These are phyloP conservation scores for Tetrahymena malaccensis DNA, from an alignment of 73 alveolate genomes.

Conservation along the genomic window DNA sequence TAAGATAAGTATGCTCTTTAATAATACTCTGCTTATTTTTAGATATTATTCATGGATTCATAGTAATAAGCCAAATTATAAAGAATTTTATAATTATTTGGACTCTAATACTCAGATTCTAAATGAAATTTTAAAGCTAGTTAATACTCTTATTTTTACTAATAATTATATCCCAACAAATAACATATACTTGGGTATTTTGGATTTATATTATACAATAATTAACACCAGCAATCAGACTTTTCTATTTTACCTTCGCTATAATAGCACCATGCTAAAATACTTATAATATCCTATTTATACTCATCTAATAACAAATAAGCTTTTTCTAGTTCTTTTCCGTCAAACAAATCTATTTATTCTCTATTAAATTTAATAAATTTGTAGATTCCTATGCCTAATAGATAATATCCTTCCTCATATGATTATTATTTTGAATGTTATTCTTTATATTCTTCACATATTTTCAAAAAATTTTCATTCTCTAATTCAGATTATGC, in stretches of 20 bases:
- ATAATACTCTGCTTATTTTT: neutral
- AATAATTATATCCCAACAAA: neutral
- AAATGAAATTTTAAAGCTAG: neutral
- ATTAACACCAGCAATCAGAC: neutral
- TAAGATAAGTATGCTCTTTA: neutral
- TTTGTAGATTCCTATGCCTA: neutral
- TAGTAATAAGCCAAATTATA: neutral
- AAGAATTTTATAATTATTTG: neutral
- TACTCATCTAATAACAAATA: neutral
- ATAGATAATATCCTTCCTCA: neutral
- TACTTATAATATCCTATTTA: neutral
- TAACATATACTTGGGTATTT: neutral
- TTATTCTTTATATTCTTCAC: neutral
- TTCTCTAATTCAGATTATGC: neutral
- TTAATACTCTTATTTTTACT: too few relatives aligned
- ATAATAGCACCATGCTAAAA: neutral
- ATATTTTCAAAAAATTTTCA: neutral
- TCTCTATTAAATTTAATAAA: neutral
- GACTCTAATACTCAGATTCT: neutral
- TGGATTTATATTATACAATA: neutral
- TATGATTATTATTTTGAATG: neutral
- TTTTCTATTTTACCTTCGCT: neutral
- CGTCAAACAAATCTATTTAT: neutral
- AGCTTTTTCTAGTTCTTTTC: neutral
- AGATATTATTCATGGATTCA: too few relatives aligned